Percentiles rank a stretch among this genome's conserved stretches.
phyloP scores from a whole-genome alignment of 257 asterid genomes.

The Eucommia ulmoides region DNA sequence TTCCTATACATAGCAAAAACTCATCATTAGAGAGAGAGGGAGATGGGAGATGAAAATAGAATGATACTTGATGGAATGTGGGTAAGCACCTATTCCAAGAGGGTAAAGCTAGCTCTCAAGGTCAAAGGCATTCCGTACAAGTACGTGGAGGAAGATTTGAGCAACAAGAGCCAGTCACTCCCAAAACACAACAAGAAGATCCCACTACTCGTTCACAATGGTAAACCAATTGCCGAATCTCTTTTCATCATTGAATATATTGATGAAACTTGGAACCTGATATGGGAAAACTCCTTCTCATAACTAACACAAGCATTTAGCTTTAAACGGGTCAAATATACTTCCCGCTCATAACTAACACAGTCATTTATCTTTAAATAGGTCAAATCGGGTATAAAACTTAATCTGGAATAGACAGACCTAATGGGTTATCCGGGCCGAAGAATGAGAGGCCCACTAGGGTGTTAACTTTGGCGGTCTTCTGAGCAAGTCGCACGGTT shows the following conservation, averaged over 20 bases:
- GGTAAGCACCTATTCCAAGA: slow-evolving; percentile 27
- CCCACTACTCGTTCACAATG: slow-evolving; percentile 28
- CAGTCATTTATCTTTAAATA: too few species aligned
- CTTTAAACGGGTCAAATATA: too few species aligned
- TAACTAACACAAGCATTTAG: too few species aligned
- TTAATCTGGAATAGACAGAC: too few species aligned
- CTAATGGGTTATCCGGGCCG: too few species aligned
- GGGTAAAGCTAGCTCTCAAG: slow-evolving; percentile 35
- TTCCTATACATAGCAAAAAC: too few species aligned
- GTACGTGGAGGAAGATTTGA: slow-evolving; percentile 31
- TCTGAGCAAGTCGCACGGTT: too few species aligned
- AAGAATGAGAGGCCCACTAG: too few species aligned
- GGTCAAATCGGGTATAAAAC: too few species aligned
- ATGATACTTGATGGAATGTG: slow-evolving; percentile 19
- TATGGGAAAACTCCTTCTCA: too few species aligned
- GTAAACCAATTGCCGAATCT: slow-evolving; percentile 24
- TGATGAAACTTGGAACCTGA: slow-evolving; percentile 35
- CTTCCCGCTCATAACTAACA: too few species aligned
- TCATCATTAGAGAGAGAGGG: not conserved
- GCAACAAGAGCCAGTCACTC: slow-evolving; percentile 21
- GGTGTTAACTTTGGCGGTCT: too few species aligned
- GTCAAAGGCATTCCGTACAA: slow-evolving; percentile 30
- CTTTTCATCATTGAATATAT: slow-evolving; percentile 25
- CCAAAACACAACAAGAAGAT: slow-evolving; percentile 32
- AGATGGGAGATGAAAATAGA: not conserved